These are phyloP conservation scores for Aureobasidium zeae DNA, from an alignment of 2,329 filamentous ascomycete genomes.

Conservation along the genomic window DNA sequence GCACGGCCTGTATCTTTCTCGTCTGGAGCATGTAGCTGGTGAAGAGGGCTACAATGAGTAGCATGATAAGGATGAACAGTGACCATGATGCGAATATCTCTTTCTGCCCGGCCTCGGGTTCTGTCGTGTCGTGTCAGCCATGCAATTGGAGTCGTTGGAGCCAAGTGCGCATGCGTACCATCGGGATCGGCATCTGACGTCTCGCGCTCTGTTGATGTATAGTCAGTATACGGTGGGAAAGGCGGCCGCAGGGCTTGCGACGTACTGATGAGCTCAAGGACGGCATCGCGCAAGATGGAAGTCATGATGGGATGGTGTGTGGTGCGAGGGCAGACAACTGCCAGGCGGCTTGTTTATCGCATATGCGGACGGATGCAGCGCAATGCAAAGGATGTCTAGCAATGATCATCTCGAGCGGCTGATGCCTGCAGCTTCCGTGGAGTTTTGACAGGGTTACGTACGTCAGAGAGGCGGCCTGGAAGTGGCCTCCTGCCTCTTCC, in stretches of 20 bases:
- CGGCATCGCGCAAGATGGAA: conserved; percentile 13
- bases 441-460: too few relatives aligned
- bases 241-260: neutral
- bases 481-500: too few relatives aligned
- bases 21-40: conserved; percentile 95
- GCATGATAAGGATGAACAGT: conserved; percentile 88
- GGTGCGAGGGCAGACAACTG: conserved; percentile 12
- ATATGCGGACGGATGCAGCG: too few relatives aligned
- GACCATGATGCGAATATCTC: conserved; percentile 96
- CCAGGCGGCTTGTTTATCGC: conserved; percentile 13
- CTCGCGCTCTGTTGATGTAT: conserved; percentile 31
- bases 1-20: conserved; percentile 92
- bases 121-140: conserved; percentile 30
- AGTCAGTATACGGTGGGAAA: conserved; percentile 5
- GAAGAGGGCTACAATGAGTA: conserved; percentile 90
- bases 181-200: conserved; percentile 40
- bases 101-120: conserved; percentile 75
- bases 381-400: too few relatives aligned
- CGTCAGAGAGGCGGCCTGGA: too few relatives aligned
- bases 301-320: conserved; percentile 14
- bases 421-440: too few relatives aligned
- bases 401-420: too few relatives aligned
- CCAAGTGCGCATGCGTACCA: conserved; percentile 21
- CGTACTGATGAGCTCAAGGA: conserved; percentile 31
- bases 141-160: conserved; percentile 8